Base-by-base conservation (phyloP, 495 filamentous ascomycete genomes). In the Xylaria intraflava region DNA sequence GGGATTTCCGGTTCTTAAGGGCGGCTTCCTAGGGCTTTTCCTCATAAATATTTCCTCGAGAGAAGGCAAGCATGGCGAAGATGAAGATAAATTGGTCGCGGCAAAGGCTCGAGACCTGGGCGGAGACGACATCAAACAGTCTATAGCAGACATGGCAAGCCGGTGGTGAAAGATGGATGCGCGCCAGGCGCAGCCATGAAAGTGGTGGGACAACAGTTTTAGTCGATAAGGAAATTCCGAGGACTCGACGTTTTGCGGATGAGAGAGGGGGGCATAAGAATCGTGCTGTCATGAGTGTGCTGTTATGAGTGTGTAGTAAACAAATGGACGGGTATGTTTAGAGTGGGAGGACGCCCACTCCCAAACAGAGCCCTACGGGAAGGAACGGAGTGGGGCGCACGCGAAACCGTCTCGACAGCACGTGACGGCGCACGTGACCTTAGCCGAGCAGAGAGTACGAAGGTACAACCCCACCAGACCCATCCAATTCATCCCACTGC, bases 11-110 rank as follows among this genome's bases (percentile, higher is more conserved):
- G 59, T 69, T 23, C 57, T 55, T 26, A 74, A 41, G 2, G 57
- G n/a, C 7, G 65, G 53, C 3, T 59, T 61, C 44, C 65, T 63
- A 22, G 63, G 46, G 7, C 44, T 59, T 39, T 65, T 74, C 6
- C 67, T 59, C 6, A 73, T 45, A 19, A 47, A 55, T 24, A 76
- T 55, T 2, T 77, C 70, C 42, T 57, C 52, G 6, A 76, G 61
- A 2, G 73, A 69, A 10, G 76, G 76, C 1, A 78, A 57, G 20
- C 66, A 69, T 8, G 74, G 73, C 0, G 75, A 78, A 9, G 77
- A 79, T 0, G 77, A 77, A 2, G 69, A 69, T 29, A 76, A 38
- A 20, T 66, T 35, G 29, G 64, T 43, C 6, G 65, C 52, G 6
- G 63, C 52, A 23, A 65, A 53, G 2, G 48, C 52, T 23, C 54